Percentiles rank a stretch among this genome's conserved stretches.
Evolutionary conservation across 805 yeast genomes (phyloP).

Genomic region (Teunomyces cretensis): DNA sequence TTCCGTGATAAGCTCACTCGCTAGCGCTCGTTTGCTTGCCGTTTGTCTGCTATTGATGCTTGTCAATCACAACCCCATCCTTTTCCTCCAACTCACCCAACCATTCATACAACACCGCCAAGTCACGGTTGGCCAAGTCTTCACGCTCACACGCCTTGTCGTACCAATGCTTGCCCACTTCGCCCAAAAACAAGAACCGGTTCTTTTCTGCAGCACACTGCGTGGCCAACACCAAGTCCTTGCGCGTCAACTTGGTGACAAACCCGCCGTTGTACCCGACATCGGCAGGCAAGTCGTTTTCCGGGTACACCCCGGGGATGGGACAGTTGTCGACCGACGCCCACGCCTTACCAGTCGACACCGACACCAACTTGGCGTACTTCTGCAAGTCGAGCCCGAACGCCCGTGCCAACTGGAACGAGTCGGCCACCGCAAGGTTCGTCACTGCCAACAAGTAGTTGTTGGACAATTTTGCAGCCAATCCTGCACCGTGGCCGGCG

Average conservation of each 20-base stretch:
- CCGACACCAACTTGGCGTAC: conserved; percentile 50
- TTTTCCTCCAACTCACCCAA: conserved; percentile 33
- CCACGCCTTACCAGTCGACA: conserved; percentile 56
- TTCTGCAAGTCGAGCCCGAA: conserved; percentile 47
- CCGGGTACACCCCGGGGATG: conserved; percentile 47
- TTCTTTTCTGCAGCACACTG: conserved; percentile 32
- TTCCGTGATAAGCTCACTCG: too few relatives aligned
- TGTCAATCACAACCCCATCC: conserved; percentile 10
- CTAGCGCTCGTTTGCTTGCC: too few relatives aligned
- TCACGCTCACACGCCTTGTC: conserved; percentile 43
- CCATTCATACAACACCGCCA: conserved; percentile 45
- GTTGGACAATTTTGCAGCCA: conserved; percentile 55
- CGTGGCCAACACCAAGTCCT: conserved; percentile 45
- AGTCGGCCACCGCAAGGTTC: conserved; percentile 55
- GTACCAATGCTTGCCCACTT: conserved; percentile 39
- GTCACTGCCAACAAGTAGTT: conserved; percentile 54
- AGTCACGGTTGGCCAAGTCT: conserved; percentile 40
- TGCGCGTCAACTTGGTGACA: conserved; percentile 45
- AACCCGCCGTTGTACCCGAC: conserved; percentile 49
- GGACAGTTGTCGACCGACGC: conserved; percentile 56
- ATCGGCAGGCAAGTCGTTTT: conserved; percentile 43
- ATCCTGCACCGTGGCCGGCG: conserved; percentile 46
- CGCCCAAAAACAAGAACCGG: conserved; percentile 40
- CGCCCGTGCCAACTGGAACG: conserved; percentile 51
- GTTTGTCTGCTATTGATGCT: too few relatives aligned